phyloP scores from a whole-genome alignment of 2,329 filamentous ascomycete genomes.

The Thielaviopsis euricoi region DNA sequence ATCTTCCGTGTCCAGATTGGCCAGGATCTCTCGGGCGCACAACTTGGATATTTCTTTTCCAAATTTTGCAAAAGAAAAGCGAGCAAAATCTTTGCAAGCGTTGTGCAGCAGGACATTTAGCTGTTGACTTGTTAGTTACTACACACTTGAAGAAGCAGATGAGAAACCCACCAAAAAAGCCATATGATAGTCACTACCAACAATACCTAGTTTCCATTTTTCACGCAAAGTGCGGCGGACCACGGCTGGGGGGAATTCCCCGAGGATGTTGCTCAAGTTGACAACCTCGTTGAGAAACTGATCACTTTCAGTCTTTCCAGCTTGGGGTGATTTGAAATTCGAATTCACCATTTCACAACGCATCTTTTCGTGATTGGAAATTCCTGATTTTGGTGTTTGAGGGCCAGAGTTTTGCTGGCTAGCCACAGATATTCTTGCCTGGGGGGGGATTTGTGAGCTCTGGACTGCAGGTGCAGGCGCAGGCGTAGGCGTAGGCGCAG shows the following conservation, averaged over 20 bases:
- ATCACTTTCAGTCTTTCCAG: not conserved
- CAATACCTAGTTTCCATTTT: constrained; percentile 27
- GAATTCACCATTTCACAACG: not conserved
- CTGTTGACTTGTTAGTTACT: not conserved
- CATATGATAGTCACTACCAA: constrained; percentile 29
- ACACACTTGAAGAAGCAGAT: not conserved
- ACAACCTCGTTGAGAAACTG: not conserved
- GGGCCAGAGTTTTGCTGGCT: no score
- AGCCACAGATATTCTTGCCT: no score
- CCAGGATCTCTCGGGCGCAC: constrained; percentile 25
- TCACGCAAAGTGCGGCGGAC: constrained; percentile 27
- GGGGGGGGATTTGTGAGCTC: no score
- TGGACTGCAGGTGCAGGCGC: no score
- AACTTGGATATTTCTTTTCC: constrained; percentile 26
- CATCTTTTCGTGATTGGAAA: not conserved
- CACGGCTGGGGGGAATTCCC: constrained; percentile 23
- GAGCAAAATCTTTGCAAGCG: constrained; percentile 22
- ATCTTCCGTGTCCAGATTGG: constrained; percentile 16
- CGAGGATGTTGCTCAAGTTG: constrained; percentile 15
- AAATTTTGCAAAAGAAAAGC: constrained; percentile 27
- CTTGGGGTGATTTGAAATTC: not conserved
- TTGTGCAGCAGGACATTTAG: constrained; percentile 33
- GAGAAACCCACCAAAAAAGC: constrained; percentile 27
- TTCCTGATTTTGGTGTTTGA: not conserved
- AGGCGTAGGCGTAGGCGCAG: no score